phyloP scores from a whole-genome alignment of 257 asterid species.

The Solanum piurae region DNA sequence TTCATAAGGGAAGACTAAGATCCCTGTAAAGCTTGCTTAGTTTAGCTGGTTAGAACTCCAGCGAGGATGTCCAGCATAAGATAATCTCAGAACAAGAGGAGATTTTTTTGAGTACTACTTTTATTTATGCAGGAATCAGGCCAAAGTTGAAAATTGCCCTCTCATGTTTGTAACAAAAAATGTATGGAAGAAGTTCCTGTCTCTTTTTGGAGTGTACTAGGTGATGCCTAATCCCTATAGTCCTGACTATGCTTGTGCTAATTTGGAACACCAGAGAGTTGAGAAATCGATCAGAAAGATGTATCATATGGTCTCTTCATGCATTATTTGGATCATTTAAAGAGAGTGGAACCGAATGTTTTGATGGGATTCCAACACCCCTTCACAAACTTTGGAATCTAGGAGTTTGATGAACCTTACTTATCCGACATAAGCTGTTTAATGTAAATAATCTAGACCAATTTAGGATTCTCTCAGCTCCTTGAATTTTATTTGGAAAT shows the following conservation, averaged over 20 bases:
- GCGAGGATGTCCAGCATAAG: background rate
- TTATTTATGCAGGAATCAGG: background rate
- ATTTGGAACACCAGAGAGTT: background rate
- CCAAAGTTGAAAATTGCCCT: background rate
- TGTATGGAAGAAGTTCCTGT: background rate
- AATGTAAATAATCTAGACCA: background rate
- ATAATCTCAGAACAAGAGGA: background rate
- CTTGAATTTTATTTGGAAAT: background rate
- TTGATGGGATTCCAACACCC: background rate
- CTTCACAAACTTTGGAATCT: background rate
- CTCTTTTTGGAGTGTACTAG: background rate
- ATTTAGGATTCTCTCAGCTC: background rate
- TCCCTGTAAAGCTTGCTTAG: background rate
- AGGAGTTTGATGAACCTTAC: background rate
- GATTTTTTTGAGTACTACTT: background rate
- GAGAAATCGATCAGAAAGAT: background rate
- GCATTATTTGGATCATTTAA: background rate
- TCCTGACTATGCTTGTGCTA: background rate
- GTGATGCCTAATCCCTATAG: background rate
- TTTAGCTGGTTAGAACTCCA: background rate
- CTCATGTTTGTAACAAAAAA: background rate
- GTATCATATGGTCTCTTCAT: background rate
- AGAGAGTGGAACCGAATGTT: background rate
- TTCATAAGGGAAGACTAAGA: background rate
- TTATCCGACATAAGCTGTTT: background rate